phyloP scores from a whole-genome alignment of 2,329 filamentous ascomycete genomes.

The Fusarium nygamai region DNA sequence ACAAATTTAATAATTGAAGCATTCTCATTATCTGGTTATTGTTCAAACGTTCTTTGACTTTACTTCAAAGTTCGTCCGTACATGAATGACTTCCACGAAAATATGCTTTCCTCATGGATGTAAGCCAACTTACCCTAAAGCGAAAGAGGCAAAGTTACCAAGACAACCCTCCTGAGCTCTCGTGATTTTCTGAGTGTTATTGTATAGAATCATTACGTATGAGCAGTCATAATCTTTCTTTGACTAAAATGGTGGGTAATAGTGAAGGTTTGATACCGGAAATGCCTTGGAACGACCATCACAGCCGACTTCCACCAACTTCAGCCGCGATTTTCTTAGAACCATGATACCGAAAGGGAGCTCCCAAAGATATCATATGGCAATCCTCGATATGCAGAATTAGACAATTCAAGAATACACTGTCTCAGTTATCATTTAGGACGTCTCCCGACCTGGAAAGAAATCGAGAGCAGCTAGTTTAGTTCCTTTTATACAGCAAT shows the following conservation, averaged over 20 bases:
- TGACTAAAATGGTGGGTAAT: background rate
- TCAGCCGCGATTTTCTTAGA: background rate
- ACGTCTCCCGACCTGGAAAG: background rate
- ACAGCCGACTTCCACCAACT: no score
- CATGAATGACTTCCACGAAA: background rate
- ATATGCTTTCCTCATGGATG: background rate
- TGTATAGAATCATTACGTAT: background rate
- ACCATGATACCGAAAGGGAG: background rate
- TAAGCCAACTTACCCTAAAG: background rate
- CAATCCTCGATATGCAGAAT: background rate
- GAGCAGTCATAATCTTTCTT: background rate
- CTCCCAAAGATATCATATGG: no score
- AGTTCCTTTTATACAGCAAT: background rate
- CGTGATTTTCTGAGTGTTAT: background rate
- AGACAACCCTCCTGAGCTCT: background rate
- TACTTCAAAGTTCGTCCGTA: background rate
- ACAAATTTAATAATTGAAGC: background rate
- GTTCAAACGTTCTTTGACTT: background rate
- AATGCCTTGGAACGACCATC: background rate
- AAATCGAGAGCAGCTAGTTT: background rate
- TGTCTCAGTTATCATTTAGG: background rate
- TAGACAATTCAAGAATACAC: background rate
- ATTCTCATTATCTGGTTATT: background rate
- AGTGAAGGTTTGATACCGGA: background rate
- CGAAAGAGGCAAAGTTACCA: background rate